Evolutionary conservation across 2,329 filamentous ascomycete species (phyloP), one percentile per base, ranked within the genome.

Genomic region (Keithomyces neogunnii): DNA sequence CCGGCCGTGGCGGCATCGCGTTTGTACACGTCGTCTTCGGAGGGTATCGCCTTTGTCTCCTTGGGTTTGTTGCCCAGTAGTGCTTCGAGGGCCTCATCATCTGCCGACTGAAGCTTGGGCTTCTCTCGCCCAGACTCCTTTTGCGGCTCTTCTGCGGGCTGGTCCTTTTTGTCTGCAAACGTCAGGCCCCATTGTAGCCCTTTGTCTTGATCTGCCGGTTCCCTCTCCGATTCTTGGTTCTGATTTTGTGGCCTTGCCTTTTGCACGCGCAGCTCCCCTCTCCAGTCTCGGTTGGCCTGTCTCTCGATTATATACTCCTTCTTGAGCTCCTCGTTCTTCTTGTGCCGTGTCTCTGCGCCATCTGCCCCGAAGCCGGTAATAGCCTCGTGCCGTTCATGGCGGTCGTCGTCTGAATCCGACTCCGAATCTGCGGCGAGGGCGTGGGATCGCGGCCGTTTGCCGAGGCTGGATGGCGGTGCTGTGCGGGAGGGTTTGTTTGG

Each of bases 1-100:
- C 89, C 90, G 1, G 89, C 85, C 30, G 79, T 73, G 10, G 79
- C 75, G 32, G 91, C 78, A 64, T 92, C 88, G 30, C 80, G 77
- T 33, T 75, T 74, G 61, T 89, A 91, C 3, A 82, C 83, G 53
- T 86, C 84, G 56, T 79, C 73, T 57, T 88, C 85, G n/a, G 75
- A 76, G 26, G 46, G 85, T 13, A 84, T 66, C 10, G 81, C 69
- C 52, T 81, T 63, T 11, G 49, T 45, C 11, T 63, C 63, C 26
- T 67, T 74, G 28, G 69, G 59, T 62, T 58, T 75, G 63, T 80
- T 77, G 3, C 80, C 79, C 7, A 88, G 71, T 7, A 91, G 74
- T 5, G 86, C 84, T 53, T 84, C 78, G 53, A 90, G 69, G 7
- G 86, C 87, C 59, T 79, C 71, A 3, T 75, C 72, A 36, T 80